phyloP scores from a whole-genome alignment of 2,329 filamentous ascomycete species.

The Geosmithia morbida region DNA sequence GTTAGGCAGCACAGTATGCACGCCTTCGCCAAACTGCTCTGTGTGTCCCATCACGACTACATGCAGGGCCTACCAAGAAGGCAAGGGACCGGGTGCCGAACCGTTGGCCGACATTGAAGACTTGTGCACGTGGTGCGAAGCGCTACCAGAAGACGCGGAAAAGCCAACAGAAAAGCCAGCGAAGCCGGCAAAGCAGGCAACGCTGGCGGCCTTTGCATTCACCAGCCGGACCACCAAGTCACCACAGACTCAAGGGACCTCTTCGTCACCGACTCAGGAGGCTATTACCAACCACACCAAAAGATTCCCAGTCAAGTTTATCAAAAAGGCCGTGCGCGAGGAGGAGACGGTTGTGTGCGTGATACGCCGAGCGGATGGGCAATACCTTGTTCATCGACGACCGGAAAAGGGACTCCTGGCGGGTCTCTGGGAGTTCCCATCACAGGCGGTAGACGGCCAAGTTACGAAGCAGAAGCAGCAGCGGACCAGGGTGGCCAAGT shows the following conservation, averaged over 20 bases:
- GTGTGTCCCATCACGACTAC: constrained; percentile 34
- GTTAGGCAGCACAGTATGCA: constrained; percentile 47
- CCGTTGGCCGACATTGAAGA: constrained; percentile 32
- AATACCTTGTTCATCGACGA: constrained; percentile 32
- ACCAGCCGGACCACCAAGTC: constrained; percentile 6
- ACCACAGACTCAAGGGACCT: constrained; percentile 9
- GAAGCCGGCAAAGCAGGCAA: constrained; percentile 10
- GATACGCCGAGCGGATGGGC: constrained; percentile 26
- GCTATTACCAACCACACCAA: constrained; percentile 27
- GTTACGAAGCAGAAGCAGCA: constrained; percentile 8
- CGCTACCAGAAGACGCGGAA: constrained; percentile 12
- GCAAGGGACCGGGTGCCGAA: constrained; percentile 9
- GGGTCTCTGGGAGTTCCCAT: constrained; percentile 40
- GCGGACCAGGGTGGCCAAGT: constrained; percentile 20
- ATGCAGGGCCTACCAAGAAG: constrained; percentile 36
- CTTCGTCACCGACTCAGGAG: constrained; percentile 6
- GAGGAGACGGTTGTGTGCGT: constrained; percentile 40
- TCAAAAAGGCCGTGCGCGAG: constrained; percentile 36
- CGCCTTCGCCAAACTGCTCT: constrained; percentile 41
- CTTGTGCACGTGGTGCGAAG: constrained; percentile 30
- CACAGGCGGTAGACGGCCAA: constrained; percentile 12
- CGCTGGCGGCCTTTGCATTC: constrained; percentile 20
- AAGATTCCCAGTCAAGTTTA: constrained; percentile 33
- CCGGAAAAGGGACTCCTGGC: constrained; percentile 39
- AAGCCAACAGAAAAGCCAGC: background rate